Percentiles rank a stretch among this genome's conserved stretches.
Conservation (phyloP, 352 stramenopile genomes). For the Phytopythium litorale region DNA sequence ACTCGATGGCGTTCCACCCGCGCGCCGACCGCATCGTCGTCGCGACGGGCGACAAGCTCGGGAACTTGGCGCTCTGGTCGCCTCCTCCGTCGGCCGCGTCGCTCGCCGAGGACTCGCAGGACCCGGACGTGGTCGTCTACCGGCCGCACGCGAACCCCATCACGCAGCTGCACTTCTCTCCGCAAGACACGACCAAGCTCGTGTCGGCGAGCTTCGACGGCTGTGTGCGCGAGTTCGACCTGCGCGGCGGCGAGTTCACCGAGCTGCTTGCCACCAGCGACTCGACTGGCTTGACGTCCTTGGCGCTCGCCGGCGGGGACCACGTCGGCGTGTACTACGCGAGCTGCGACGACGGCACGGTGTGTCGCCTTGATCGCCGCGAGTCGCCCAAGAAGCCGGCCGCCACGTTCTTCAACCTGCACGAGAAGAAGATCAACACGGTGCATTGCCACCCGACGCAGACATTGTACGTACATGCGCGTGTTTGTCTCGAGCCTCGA, state of each 20-base stretch:
- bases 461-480: slow-evolving; percentile 44
- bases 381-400: background rate
- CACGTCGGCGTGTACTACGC: slow-evolving; percentile 28
- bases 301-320: slow-evolving; percentile 22
- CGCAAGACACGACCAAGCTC: slow-evolving; percentile 43
- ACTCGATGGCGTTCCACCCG: slow-evolving; percentile 74
- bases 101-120: slow-evolving; percentile 8
- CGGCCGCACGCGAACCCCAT: slow-evolving; percentile 59
- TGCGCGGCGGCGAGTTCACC: slow-evolving; percentile 45
- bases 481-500: background rate
- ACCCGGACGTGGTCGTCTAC: slow-evolving; percentile 49
- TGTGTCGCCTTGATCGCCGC: slow-evolving; percentile 55
- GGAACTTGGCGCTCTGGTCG: slow-evolving; percentile 70
- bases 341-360: slow-evolving; percentile 60
- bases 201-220: slow-evolving; percentile 74
- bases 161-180: slow-evolving; percentile 61
- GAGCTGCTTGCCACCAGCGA: slow-evolving; percentile 48
- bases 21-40: slow-evolving; percentile 57
- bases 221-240: slow-evolving; percentile 61
- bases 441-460: slow-evolving; percentile 64
- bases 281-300: slow-evolving; percentile 53
- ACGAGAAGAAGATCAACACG: slow-evolving; percentile 88
- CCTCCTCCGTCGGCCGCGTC: slow-evolving; percentile 5
- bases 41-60: slow-evolving; percentile 68
- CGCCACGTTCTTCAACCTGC: slow-evolving; percentile 29